Evolutionary conservation across 768 basidiomycete species (phyloP).

Genomic region (Pulveroboletus sp.): DNA sequence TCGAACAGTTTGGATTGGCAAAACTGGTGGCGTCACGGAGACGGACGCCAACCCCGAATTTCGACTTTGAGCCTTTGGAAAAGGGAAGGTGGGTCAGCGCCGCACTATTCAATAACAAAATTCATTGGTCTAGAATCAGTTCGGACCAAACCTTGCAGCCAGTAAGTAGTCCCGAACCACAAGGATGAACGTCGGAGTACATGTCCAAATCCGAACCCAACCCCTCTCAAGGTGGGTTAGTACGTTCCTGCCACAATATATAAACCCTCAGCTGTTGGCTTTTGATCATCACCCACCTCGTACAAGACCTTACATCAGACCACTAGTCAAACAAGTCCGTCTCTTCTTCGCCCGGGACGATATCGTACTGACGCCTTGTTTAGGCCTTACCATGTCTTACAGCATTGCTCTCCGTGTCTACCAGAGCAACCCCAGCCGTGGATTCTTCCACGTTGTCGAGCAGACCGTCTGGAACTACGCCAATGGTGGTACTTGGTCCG

Average conservation of each 20-base stretch:
- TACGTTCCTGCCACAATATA: background rate
- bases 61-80: too few species aligned
- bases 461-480: constrained; percentile 7
- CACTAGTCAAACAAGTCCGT: constrained; percentile 1
- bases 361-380: background rate
- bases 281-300: background rate
- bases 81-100: too few species aligned
- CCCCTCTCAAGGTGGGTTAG: background rate
- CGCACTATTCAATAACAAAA: too few species aligned
- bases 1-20: too few species aligned
- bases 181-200: too few species aligned
- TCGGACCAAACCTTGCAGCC: too few species aligned
- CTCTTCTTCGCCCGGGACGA: background rate
- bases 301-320: background rate
- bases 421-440: constrained; percentile 4
- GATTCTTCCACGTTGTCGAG: constrained; percentile 3
- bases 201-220: background rate
- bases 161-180: too few species aligned
- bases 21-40: too few species aligned
- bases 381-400: constrained; percentile 9
- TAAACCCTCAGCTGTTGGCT: background rate
- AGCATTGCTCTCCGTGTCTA: background rate
- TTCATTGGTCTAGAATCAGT: too few species aligned
- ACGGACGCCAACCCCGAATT: too few species aligned
- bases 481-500: constrained; percentile 29